Conservation (phyloP, 1,139 yeast genomes). For the Zygoascus meyerae region DNA sequence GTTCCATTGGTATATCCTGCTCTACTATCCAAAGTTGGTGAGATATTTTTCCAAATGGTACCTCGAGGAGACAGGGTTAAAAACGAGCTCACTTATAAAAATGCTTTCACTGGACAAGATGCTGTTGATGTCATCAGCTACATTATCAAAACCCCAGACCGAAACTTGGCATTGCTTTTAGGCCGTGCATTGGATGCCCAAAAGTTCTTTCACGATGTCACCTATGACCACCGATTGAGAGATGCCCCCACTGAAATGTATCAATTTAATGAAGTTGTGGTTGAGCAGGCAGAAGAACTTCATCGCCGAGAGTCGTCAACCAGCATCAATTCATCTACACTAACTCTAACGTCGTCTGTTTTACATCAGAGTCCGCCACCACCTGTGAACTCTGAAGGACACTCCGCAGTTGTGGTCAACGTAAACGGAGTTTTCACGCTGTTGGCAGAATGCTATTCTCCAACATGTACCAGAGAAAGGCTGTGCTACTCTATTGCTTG, state of each 20-base stretch:
- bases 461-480: conserved; percentile 86
- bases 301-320: conserved; percentile 7
- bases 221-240: conserved; percentile 86
- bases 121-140: conserved; percentile 86
- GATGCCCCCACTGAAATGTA: conserved; percentile 86
- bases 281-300: conserved; percentile 21
- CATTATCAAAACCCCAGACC: conserved; percentile 81
- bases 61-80: conserved; percentile 75
- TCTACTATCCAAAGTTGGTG: conserved; percentile 76
- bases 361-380: not conserved
- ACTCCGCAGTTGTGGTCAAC: conserved; percentile 24
- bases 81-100: conserved; percentile 92
- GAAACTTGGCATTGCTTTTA: conserved; percentile 78
- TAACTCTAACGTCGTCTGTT: not conserved
- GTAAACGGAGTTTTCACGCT: conserved; percentile 92
- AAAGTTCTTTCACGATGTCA: conserved; percentile 89
- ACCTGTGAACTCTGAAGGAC: conserved; percentile 5
- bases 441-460: conserved; percentile 90
- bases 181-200: conserved; percentile 96
- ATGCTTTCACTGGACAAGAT: conserved; percentile 89
- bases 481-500: conserved; percentile 96
- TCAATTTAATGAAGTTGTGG: conserved; percentile 61
- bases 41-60: conserved; percentile 64
- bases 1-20: conserved; percentile 84
- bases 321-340: conserved; percentile 5